phyloP scores from a whole-genome alignment of 257 asterid species.

The Datura wrightii region DNA sequence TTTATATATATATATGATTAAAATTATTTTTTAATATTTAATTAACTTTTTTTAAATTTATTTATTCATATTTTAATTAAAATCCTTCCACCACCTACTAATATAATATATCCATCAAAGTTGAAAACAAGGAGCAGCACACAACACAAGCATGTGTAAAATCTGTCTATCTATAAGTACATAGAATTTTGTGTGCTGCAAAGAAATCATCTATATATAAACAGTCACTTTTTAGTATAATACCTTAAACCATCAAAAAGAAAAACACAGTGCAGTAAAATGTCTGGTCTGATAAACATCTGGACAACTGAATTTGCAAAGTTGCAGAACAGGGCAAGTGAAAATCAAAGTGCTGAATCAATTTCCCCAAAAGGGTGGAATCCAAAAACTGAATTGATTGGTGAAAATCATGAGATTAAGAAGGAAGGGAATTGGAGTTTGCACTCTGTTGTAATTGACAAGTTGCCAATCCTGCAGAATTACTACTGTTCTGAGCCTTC shows the following conservation, averaged over 20 bases:
- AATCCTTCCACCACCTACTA: not conserved
- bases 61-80: no score
- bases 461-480: not conserved
- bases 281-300: constrained; percentile 18
- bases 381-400: not conserved
- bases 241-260: not conserved
- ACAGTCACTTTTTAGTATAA: not conserved
- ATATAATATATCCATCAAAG: not conserved
- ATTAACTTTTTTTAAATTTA: no score
- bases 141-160: no score
- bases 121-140: not conserved
- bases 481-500: not conserved
- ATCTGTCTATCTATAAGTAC: no score
- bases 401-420: not conserved
- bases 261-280: not conserved
- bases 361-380: not conserved
- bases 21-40: not conserved
- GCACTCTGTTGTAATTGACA: not conserved
- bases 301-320: constrained; percentile 23
- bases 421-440: not conserved
- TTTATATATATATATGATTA: no score
- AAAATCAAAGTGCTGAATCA: not conserved
- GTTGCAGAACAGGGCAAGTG: not conserved
- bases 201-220: not conserved
- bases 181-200: constrained; percentile 7